Percentiles rank a stretch among this genome's conserved stretches.
phyloP scores from a whole-genome alignment of 495 filamentous ascomycete species.

The Lichenothelia convexa region DNA sequence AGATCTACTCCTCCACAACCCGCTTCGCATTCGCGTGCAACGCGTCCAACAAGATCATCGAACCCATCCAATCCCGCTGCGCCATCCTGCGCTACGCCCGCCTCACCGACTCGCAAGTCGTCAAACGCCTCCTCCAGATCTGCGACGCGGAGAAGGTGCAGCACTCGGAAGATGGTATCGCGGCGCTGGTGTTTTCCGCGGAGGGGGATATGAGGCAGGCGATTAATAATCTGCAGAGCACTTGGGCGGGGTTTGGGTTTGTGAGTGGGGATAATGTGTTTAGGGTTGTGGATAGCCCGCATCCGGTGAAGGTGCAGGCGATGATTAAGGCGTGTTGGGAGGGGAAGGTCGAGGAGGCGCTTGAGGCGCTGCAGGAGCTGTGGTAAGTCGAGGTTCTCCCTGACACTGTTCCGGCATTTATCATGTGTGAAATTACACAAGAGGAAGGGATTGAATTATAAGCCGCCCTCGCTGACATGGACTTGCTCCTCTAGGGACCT shows the following conservation, averaged over 20 bases:
- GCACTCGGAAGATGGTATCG: constrained; percentile 82
- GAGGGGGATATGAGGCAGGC: constrained; percentile 99
- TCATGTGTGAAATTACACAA: neutral
- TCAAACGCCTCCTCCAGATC: constrained; percentile 78
- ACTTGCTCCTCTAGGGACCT: constrained; percentile 43
- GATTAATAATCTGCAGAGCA: constrained; percentile 97
- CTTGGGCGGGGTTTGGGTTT: constrained; percentile 87
- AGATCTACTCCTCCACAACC: constrained; percentile 94
- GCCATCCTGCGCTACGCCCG: constrained; percentile 90
- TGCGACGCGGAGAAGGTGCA: constrained; percentile 61
- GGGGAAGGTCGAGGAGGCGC: constrained; percentile 66
- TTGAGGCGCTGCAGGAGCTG: constrained; percentile 76
- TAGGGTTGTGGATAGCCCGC: constrained; percentile 88
- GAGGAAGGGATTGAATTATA: no score
- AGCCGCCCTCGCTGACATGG: no score
- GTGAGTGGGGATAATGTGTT: constrained; percentile 97
- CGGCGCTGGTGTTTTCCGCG: constrained; percentile 87
- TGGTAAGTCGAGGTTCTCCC: constrained; percentile 35
- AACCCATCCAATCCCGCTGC: constrained; percentile 89
- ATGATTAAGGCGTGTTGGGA: constrained; percentile 97
- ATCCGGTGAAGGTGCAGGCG: constrained; percentile 94
- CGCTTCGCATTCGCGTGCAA: constrained; percentile 98
- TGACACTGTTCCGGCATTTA: neutral
- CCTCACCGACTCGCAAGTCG: constrained; percentile 80
- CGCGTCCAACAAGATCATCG: constrained; percentile 98